These are phyloP conservation scores for Prunella vulgaris DNA, from an alignment of 257 asterid species.

Conservation along the genomic window DNA sequence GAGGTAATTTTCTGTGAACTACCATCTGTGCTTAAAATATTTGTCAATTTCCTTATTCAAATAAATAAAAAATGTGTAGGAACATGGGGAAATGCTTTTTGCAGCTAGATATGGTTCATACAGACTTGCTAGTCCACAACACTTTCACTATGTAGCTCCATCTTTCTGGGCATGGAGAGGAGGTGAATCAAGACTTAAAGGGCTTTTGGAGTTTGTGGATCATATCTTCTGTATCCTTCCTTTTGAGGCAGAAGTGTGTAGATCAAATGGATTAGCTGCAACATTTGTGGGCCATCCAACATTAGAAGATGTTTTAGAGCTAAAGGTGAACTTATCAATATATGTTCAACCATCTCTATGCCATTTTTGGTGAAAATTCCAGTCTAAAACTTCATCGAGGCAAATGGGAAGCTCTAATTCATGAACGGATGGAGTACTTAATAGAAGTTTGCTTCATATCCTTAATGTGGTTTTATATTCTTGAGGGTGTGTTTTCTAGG, in stretches of 20 bases:
- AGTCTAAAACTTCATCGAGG: neutral
- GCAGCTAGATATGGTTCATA: constrained; percentile 59
- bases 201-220: constrained; percentile 69
- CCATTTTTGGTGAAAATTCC: neutral
- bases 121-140: constrained; percentile 46
- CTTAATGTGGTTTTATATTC: constrained; percentile 5
- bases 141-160: constrained; percentile 93
- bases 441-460: neutral
- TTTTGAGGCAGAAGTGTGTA: constrained; percentile 75
- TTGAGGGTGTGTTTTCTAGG: constrained; percentile 33
- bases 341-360: constrained; percentile 1
- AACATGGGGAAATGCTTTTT: constrained; percentile 46
- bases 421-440: neutral
- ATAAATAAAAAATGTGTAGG: constrained; percentile 34
- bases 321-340: constrained; percentile 39
- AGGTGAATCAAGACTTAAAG: constrained; percentile 78
- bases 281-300: constrained; percentile 97
- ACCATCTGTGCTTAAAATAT: neutral
- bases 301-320: constrained; percentile 66
- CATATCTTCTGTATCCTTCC: constrained; percentile 93
- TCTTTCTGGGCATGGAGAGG: constrained; percentile 99
- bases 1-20: constrained; percentile 41
- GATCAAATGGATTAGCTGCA: constrained; percentile 68
- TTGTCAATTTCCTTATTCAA: constrained; percentile 28
- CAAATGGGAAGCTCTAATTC: neutral